Base-by-base conservation (phyloP, 2,329 filamentous ascomycete species). In the Fusarium liriodendri region DNA sequence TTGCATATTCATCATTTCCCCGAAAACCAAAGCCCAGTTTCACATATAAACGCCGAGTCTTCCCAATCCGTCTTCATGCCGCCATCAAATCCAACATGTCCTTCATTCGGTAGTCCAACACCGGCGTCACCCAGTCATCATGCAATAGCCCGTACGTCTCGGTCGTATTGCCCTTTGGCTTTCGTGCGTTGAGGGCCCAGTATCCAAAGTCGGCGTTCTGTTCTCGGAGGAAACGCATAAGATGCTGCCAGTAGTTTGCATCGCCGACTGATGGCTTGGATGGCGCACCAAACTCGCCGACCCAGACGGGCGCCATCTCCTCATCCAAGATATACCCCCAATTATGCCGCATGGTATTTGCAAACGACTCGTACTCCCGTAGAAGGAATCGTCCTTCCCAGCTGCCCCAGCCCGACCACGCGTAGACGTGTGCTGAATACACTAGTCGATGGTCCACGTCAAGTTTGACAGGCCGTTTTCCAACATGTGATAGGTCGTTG, bases 371-470 rank as follows among this genome's bases (percentile, higher is more conserved):
- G 79, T 93, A 93, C 33, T 83, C 83, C 7, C 91, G 87, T 80
- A 88, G 88, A 10, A 88, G 85, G 79, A 91, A 93, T 6, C 90
- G 87, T 3, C 90, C 89, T 33, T 85, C 87, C 70, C 85, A 79
- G 74, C 87, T 89, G 40, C 91, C 90, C 92, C 91, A 93, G 64
- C 92, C 91, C 18, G 90, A 92, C 91, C 91, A 93, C 35, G 86
- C 84, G 79, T 93, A 93, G 25, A 93, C 90, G 79, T 93, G 91
- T 3, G 90, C 87, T 68, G 90, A 91, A 83, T 93, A 93, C 35
- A 93, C 91, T 29, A 93, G 85, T 27, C 86, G 84, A 75, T 89
- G 80, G 8, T 85, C 81, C 8, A 90, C 79, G 66, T 89, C 86
- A 54, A 93, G 86, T 55, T 82, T 80, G n/a, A 93, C 83, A 2